Conservation (phyloP, 805 yeast species). For the Zygosaccharomyces rouxii region DNA sequence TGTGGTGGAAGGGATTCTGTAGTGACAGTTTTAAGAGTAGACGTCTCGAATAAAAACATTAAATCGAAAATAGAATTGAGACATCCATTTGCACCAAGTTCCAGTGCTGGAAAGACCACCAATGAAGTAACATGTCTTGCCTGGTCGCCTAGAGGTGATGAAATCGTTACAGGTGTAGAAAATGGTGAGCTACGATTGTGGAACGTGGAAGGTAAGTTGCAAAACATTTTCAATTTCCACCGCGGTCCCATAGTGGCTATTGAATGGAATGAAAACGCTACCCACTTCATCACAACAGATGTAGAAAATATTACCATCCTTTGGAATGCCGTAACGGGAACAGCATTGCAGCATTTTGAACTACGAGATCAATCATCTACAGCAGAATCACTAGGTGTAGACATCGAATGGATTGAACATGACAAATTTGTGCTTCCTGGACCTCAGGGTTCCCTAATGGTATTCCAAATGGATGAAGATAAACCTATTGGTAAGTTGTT, state of each 20-base stretch:
- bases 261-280: conserved; percentile 57
- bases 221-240: conserved; percentile 51
- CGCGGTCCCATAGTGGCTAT: conserved; percentile 51
- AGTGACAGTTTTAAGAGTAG: conserved; percentile 43
- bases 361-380: conserved; percentile 18
- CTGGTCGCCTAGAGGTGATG: conserved; percentile 67
- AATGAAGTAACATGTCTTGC: conserved; percentile 37
- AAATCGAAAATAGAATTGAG: conserved; percentile 22
- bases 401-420: conserved; percentile 70
- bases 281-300: conserved; percentile 57
- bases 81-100: conserved; percentile 36
- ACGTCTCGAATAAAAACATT: conserved; percentile 17
- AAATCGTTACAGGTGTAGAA: conserved; percentile 58
- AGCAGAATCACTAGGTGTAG: conserved; percentile 42
- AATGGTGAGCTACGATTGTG: conserved; percentile 78
- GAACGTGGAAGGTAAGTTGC: conserved; percentile 64
- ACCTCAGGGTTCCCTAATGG: conserved; percentile 46
- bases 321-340: conserved; percentile 63
- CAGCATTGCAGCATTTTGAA: conserved; percentile 46
- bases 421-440: conserved; percentile 70
- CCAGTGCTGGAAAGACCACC: conserved; percentile 17
- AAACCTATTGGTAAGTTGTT: conserved; percentile 47
- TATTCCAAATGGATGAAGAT: conserved; percentile 48
- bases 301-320: conserved; percentile 47
- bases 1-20: conserved; percentile 49